A percentile compares a stretch with the other conserved stretches of the same genome.
Evolutionary conservation across 2,329 filamentous ascomycete species (phyloP).

Genomic region (Dothistroma pini): DNA sequence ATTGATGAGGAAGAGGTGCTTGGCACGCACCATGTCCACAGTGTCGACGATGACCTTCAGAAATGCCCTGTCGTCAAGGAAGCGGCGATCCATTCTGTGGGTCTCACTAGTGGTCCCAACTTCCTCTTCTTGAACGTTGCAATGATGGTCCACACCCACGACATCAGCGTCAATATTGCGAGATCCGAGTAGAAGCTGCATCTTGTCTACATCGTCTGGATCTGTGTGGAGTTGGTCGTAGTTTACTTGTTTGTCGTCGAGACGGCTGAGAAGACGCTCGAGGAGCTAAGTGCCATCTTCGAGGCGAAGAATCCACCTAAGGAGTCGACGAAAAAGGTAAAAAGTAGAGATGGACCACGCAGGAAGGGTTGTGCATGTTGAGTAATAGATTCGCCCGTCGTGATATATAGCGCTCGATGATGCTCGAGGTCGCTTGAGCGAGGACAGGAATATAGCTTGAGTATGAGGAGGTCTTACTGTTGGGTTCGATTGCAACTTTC

Average conservation of each 20-base stretch:
- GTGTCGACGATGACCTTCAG: constrained; percentile 14
- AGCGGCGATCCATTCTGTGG: constrained; percentile 23
- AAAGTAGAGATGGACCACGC: constrained; percentile 28
- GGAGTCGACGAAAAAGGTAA: constrained; percentile 29
- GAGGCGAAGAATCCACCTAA: constrained; percentile 30
- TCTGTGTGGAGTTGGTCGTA: constrained; percentile 29
- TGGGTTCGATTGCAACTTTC: too few species aligned
- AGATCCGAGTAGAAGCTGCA: constrained; percentile 29
- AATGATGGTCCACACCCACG: constrained; percentile 41
- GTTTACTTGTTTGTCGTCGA: constrained; percentile 39
- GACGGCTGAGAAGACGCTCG: constrained; percentile 35
- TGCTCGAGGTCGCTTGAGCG: too few species aligned
- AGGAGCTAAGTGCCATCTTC: constrained; percentile 26
- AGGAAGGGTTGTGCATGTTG: constrained; percentile 24
- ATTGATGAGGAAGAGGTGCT: constrained; percentile 46
- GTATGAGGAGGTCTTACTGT: too few species aligned
- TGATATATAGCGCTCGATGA: too few species aligned
- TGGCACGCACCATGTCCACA: constrained; percentile 15
- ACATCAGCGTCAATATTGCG: constrained; percentile 25
- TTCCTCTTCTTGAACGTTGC: constrained; percentile 44
- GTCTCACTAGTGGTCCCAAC: constrained; percentile 24
- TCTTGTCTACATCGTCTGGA: constrained; percentile 31
- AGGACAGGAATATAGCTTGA: too few species aligned
- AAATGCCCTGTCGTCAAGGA: constrained; percentile 23
- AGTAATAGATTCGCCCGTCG: constrained; percentile 10